A percentile compares a stretch with the other conserved stretches of the same genome.
Evolutionary conservation across 495 filamentous ascomycete genomes (phyloP).

Genomic region (Talaromyces liani): DNA sequence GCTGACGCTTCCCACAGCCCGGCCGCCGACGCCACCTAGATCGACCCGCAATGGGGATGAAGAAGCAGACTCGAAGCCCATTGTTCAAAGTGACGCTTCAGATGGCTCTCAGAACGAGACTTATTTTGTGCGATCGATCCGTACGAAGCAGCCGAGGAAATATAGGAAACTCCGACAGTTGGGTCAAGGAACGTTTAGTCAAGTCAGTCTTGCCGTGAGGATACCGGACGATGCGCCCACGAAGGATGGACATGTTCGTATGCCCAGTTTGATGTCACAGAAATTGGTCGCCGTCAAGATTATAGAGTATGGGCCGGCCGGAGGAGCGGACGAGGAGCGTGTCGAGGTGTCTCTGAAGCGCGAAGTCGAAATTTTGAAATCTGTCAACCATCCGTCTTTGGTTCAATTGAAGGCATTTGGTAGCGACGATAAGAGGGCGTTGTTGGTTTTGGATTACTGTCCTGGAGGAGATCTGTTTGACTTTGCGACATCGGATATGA

Average conservation of each 20-base stretch:
- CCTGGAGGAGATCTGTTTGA: slow-evolving; percentile 95
- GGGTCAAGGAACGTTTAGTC: slow-evolving; percentile 92
- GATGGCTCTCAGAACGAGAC: slow-evolving; percentile 25
- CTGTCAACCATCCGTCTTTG: slow-evolving; percentile 78
- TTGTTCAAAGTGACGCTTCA: slow-evolving; percentile 18
- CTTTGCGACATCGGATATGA: slow-evolving; percentile 60
- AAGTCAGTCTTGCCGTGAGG: slow-evolving; percentile 78
- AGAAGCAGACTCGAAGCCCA: slow-evolving; percentile 20
- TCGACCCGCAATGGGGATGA: slow-evolving; percentile 44
- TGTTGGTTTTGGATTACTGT: slow-evolving; percentile 86
- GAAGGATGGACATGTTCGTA: slow-evolving; percentile 26
- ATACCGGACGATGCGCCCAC: slow-evolving; percentile 23
- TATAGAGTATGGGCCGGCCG: slow-evolving; percentile 87
- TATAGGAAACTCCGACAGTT: slow-evolving; percentile 75
- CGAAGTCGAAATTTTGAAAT: slow-evolving; percentile 87
- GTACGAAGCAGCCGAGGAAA: slow-evolving; percentile 34
- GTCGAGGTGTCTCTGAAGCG: slow-evolving; percentile 88
- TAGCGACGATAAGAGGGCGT: slow-evolving; percentile 68
- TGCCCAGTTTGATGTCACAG: slow-evolving; percentile 37
- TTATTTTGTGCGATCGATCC: slow-evolving; percentile 38
- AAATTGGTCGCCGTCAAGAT: slow-evolving; percentile 91
- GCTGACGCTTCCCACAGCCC: slow-evolving; percentile 45
- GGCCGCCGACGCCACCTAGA: slow-evolving; percentile 68
- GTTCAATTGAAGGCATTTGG: slow-evolving; percentile 85
- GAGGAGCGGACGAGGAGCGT: slow-evolving; percentile 81